Percentiles rank a stretch among this genome's conserved stretches.
phyloP scores from a whole-genome alignment of 305 asterid species.

The Stenogyne calaminthoides region DNA sequence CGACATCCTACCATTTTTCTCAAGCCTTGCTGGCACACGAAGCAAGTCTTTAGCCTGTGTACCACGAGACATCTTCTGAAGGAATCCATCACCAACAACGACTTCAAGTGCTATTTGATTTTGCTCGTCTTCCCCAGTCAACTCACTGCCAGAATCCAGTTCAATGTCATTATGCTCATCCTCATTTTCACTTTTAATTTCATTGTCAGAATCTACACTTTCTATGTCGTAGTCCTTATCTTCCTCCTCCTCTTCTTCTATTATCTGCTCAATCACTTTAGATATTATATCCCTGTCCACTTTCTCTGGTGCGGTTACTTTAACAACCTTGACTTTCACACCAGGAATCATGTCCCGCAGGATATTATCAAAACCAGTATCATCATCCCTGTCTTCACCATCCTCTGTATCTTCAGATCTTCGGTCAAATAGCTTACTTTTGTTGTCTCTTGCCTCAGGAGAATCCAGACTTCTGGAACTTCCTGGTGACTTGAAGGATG shows the following conservation, averaged over 20 bases:
- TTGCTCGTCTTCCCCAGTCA: slow-evolving; percentile 54
- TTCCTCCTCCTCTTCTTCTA: slow-evolving; percentile 70
- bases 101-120: slow-evolving; percentile 77
- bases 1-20: slow-evolving; percentile 62
- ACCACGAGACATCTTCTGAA: slow-evolving; percentile 48
- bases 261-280: slow-evolving; percentile 81
- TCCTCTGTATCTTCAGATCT: slow-evolving; percentile 66
- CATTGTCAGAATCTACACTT: slow-evolving; percentile 53
- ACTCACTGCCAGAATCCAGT: slow-evolving; percentile 52
- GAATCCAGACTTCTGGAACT: slow-evolving; percentile 54
- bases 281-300: slow-evolving; percentile 77
- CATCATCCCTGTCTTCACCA: slow-evolving; percentile 73
- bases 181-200: slow-evolving; percentile 56
- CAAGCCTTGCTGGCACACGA: slow-evolving; percentile 90
- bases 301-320: slow-evolving; percentile 75
- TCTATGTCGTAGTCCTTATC: slow-evolving; percentile 57
- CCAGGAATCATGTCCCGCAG: slow-evolving; percentile 93
- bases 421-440: slow-evolving; percentile 60
- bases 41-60: slow-evolving; percentile 53
- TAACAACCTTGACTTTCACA: slow-evolving; percentile 85
- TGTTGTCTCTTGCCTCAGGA: slow-evolving; percentile 57
- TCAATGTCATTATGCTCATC: slow-evolving; percentile 63
- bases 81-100: slow-evolving; percentile 58
- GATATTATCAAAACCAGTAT: slow-evolving; percentile 65
- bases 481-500: slow-evolving; percentile 54